Percentiles rank a stretch among this genome's conserved stretches.
These are phyloP conservation scores for Protomyces gravidus DNA, from an alignment of 1,139 yeast species.

Conservation along the genomic window DNA sequence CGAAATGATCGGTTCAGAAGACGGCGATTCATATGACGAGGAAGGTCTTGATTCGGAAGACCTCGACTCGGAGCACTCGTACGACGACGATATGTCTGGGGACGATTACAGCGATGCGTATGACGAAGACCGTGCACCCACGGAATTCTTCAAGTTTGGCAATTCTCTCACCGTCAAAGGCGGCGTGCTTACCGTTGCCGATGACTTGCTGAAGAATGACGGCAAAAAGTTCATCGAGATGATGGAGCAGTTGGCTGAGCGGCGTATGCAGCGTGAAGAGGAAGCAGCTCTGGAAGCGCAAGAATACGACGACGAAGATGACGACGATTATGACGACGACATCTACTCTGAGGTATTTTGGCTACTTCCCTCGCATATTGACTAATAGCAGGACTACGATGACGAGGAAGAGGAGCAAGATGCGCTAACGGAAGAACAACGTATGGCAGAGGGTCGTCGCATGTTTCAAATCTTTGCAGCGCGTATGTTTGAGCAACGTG, in stretches of 20 bases:
- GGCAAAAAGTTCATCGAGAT: constrained; percentile 70
- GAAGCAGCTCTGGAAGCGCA: constrained; percentile 40
- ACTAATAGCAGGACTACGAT: constrained; percentile 25
- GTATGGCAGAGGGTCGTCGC: constrained; percentile 70
- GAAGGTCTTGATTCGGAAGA: constrained; percentile 31
- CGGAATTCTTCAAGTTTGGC: constrained; percentile 41
- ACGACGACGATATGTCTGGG: constrained; percentile 25
- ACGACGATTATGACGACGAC: constrained; percentile 41
- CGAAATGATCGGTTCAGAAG: constrained; percentile 12
- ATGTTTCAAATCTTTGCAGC: constrained; percentile 73
- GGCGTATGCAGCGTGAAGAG: constrained; percentile 53
- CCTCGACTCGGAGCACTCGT: constrained; percentile 1
- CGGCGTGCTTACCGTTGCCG: constrained; percentile 62
- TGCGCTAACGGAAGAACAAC: constrained; percentile 56
- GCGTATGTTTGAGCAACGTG: constrained; percentile 64
- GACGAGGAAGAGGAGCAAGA: constrained; percentile 43
- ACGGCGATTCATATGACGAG: constrained; percentile 33
- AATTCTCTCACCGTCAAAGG: constrained; percentile 43
- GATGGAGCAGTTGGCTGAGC: constrained; percentile 68
- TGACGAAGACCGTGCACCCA: constrained; percentile 34
- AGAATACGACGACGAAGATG: constrained; percentile 42
- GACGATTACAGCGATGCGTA: constrained; percentile 23
- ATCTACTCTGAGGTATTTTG: constrained; percentile 36
- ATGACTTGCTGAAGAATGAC: constrained; percentile 67
- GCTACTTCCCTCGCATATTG: constrained; percentile 35